Evolutionary conservation across 2,329 filamentous ascomycete species (phyloP), one percentile per base, ranked within the genome.

Genomic region (Fusarium beomiforme): DNA sequence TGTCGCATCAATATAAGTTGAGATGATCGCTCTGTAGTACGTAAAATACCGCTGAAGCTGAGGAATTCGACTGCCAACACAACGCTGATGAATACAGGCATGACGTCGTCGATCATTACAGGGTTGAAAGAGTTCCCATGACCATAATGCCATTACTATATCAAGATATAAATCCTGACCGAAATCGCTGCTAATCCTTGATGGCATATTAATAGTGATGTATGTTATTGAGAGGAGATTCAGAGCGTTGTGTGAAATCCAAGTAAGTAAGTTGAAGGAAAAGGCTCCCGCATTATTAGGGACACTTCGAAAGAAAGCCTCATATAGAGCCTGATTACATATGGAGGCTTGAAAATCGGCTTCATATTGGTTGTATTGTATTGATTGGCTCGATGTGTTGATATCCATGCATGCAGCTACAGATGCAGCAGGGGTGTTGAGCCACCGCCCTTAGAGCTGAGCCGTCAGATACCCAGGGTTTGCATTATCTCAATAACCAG

Each of bases 21-120:
- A 59, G 14, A 59, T 10, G 2, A 59, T 26, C 4, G 56, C 47
- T 13, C 43, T 21, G 29, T 59, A 55, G 47, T 59, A 59, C 5
- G 24, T 14, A 2, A 59, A 16, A 23, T 55, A 59, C 21, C 56
- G 29, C 31, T 55, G 23, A 5, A 59, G 23, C 12, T 55, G 19
- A 12, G 19, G 3, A 7, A 34, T 19, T 8, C 56, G 36, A 6
- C 26, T 14, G 9, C 47, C n/a, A 0, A 41, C 9, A 7, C 56
- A 59, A 14, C 12, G 8, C 4, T 55, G 26, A n/a, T 24, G 3
- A 10, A 17, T 8, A 14, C 56, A 59, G 9, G 10, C 3, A 53
- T 53, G 49, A 13, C 13, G 13, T 12, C 4, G 19, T 16, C 23
- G 21, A 11, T 55, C 37, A 10, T 2, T 26, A 11, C 56, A 43